Evolutionary conservation across 2,329 filamentous ascomycete species (phyloP), one percentile per base, ranked within the genome.

Genomic region (Rhynchosporium graminicola): DNA sequence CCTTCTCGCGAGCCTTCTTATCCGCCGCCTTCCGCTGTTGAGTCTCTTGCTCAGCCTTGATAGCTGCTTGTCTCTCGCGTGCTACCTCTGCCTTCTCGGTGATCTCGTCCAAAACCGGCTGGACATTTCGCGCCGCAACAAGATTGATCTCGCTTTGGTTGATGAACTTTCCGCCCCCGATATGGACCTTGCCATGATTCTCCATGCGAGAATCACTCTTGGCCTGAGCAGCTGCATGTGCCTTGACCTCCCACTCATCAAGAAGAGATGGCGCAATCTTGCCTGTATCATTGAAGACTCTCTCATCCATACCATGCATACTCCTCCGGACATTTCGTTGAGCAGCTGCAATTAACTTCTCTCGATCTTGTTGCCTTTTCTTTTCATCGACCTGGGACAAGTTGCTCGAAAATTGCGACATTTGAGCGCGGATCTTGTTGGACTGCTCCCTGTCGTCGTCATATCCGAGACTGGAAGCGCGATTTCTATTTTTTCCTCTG

Each of bases 91-190:
- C 90, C 72, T 87, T 90, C 57, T 90, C 87, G 59, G 88, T 87
- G 65, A 97, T 95, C 67, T 96, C 90, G 68, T 97, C 88, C 5
- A 97, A 75, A 0, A 95, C 86, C 4, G 93, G 93, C 74, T 94
- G 90, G 15, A 97, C 83, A 68, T 88, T 86, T 51, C 83, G 85
- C 12, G 86, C 83, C 2, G 93, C 93, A 68, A 97, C 90, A 5
- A 85, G 86, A 66, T 97, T 87, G 15, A 97, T 86, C 54, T 92
- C 90, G 4, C 85, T 81, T 69, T 89, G 86, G 43, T 92, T 85
- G 80, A 97, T 87, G 71, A 87, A 92, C 71, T 85, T 91, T 7
- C 92, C 91, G 50, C 89, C 88, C 4, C 94, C 93, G 60, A 97
- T 85, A 66, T 95, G 79, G 36, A 88, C 72, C 68, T 83, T 84